Conservation (phyloP, 768 basidiomycete genomes). For the Termitomyces sp. region DNA sequence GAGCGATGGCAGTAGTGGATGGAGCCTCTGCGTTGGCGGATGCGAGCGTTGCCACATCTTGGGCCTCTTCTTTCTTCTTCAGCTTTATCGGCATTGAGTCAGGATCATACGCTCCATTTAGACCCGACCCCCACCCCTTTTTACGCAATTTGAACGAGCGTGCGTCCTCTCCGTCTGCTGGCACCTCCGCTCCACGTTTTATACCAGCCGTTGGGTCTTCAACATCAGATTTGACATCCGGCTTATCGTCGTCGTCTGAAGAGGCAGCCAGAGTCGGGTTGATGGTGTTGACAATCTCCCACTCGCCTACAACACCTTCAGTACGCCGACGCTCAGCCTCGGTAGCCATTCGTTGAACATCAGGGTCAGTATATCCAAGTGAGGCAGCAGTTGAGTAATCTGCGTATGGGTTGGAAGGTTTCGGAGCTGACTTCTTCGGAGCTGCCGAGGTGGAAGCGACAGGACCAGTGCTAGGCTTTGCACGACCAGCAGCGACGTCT, state of each 20-base stretch:
- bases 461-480: conserved; percentile 33
- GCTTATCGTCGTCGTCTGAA: conserved; percentile 10
- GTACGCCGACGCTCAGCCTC: conserved; percentile 56
- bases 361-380: conserved; percentile 77
- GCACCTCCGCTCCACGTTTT: conserved; percentile 37
- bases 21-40: neutral
- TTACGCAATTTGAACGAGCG: conserved; percentile 67
- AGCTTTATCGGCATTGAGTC: conserved; percentile 62
- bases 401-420: conserved; percentile 62
- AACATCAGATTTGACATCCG: conserved; percentile 8
- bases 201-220: conserved; percentile 18
- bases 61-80: conserved; percentile 51
- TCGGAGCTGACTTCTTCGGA: conserved; percentile 40
- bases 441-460: conserved; percentile 28
- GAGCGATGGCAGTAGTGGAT: conserved; percentile 3
- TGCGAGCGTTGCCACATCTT: conserved; percentile 7
- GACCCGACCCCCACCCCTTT: conserved; percentile 53
- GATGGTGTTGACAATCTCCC: conserved; percentile 58
- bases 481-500: conserved; percentile 70
- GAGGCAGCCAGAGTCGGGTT: conserved; percentile 18
- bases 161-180: conserved; percentile 46
- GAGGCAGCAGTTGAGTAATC: conserved; percentile 89
- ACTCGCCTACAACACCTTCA: conserved; percentile 74
- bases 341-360: conserved; percentile 59
- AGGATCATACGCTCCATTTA: conserved; percentile 83